Evolutionary conservation across 495 filamentous ascomycete species (phyloP).

Genomic region (Xylaria castorea): DNA sequence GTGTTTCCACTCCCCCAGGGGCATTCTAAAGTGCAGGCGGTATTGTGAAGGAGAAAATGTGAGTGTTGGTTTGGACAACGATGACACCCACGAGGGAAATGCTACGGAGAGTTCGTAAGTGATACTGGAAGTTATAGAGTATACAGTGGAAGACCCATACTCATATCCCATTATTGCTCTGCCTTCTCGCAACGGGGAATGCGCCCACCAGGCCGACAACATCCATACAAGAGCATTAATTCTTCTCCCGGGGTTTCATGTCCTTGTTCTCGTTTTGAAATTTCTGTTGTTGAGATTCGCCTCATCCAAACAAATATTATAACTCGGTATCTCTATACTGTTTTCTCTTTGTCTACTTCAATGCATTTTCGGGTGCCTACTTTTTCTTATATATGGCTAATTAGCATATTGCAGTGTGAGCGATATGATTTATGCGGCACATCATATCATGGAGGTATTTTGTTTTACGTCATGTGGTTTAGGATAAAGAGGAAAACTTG

Average conservation of each 20-base stretch:
- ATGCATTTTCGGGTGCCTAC: constrained; percentile 9
- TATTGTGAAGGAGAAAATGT: neutral
- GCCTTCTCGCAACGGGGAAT: neutral
- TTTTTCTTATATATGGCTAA: neutral
- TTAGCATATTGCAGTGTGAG: neutral
- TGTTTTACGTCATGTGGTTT: neutral
- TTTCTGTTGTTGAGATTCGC: neutral
- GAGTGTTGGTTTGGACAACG: neutral
- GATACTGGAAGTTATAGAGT: neutral
- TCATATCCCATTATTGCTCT: neutral
- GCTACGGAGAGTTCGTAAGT: neutral
- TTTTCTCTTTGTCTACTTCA: neutral
- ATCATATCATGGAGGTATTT: constrained; percentile 5
- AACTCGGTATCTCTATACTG: neutral
- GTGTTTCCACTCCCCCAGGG: neutral
- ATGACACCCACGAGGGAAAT: neutral
- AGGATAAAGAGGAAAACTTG: neutral
- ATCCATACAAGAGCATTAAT: neutral
- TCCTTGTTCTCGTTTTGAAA: neutral
- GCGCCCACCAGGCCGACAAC: neutral
- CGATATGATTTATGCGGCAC: neutral
- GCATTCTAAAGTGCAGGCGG: neutral
- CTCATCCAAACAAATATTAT: neutral
- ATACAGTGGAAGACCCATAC: neutral
- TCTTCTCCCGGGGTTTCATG: neutral